A percentile compares a stretch with the other conserved stretches of the same genome.
Conservation (phyloP, 805 yeast genomes). For the Saccharomycopsis selenospora region DNA sequence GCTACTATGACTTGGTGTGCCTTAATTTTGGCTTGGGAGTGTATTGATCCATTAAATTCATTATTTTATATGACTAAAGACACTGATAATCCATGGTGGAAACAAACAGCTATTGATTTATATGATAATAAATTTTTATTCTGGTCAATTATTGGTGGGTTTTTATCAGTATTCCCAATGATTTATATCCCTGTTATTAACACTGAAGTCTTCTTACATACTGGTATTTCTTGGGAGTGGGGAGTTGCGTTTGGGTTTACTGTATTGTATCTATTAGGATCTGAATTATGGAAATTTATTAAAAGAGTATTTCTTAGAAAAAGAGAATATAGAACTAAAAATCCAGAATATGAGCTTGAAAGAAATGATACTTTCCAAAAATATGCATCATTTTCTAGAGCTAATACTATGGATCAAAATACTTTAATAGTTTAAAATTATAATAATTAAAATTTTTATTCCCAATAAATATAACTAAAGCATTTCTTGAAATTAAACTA, state of each 20-base stretch:
- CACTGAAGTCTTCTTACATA: conserved; percentile 64
- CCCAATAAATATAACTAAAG: too few relatives aligned
- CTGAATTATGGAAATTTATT: conserved; percentile 59
- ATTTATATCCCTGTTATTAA: conserved; percentile 87
- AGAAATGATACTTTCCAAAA: conserved; percentile 55
- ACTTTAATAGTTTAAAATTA: too few relatives aligned
- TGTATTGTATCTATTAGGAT: conserved; percentile 47
- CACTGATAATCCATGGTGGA: conserved; percentile 45
- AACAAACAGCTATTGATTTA: conserved; percentile 54
- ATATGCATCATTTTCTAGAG: conserved; percentile 51
- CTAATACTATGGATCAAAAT: conserved; percentile 37
- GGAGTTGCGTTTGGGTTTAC: conserved; percentile 60
- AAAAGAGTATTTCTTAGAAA: conserved; percentile 51
- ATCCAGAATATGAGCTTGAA: conserved; percentile 61
- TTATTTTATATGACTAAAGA: conserved; percentile 66
- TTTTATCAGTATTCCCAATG: conserved; percentile 68
- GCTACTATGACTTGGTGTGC: conserved; percentile 86
- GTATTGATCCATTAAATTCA: conserved; percentile 63
- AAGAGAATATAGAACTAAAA: conserved; percentile 33
- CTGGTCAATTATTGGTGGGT: conserved; percentile 73
- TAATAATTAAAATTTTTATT: too few relatives aligned
- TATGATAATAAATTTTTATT: conserved; percentile 72
- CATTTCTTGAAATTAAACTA: too few relatives aligned
- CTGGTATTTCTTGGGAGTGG: conserved; percentile 73
- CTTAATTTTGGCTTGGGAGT: conserved; percentile 77